Base-by-base conservation (phyloP, 768 basidiomycete genomes). In the Auriculariales sp. region DNA sequence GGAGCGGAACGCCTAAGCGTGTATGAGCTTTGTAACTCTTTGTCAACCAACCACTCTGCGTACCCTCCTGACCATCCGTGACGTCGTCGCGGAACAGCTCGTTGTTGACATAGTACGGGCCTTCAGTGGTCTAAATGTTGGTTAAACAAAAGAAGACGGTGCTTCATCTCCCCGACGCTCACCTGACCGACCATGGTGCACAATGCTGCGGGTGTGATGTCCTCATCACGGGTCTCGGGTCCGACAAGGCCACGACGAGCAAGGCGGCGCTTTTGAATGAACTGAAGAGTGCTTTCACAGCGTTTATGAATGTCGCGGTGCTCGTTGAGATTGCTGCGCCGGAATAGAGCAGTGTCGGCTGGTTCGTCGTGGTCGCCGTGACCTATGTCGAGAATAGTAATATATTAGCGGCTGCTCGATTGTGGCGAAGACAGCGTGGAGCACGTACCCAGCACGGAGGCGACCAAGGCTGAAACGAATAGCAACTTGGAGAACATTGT, bases 41-140 rank as follows among this genome's bases (percentile, higher is more conserved):
- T 4, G n/a, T n/a, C n/a, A n/a, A n/a, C 9, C 12, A 1, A 25
- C 9, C 9, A 25, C 11, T 5, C 9, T 25, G 39, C 39, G 1
- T 39, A 44, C 39, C 39, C 12, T 19, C 14, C 22, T 44, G 14
- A 25, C 39, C 39, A 19, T 44, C 39, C 22, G 39, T 44, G 39
- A 44, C 39, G 39, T 44, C 27, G 22, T 44, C 22, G 1, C 39
- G 1, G 22, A 24, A 44, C 19, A 44, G 39, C 39, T 44, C 39
- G 39, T 44, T 44, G 22, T 44, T 44, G 39, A 44, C 39, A 19
- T 44, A 25, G 39, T 44, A 44, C 39, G 39, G 39, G 17, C 39
- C 39, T 15, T 44, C 39, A 19, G 39, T 44, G 6, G 27, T 10
- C 39, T 44, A 25, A 19, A 19, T 24, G 11, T 12, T 7, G 15